A percentile compares a stretch with the other conserved stretches of the same genome.
These are phyloP conservation scores for Lactifluus rugatus DNA, from an alignment of 768 basidiomycete species.

Conservation along the genomic window DNA sequence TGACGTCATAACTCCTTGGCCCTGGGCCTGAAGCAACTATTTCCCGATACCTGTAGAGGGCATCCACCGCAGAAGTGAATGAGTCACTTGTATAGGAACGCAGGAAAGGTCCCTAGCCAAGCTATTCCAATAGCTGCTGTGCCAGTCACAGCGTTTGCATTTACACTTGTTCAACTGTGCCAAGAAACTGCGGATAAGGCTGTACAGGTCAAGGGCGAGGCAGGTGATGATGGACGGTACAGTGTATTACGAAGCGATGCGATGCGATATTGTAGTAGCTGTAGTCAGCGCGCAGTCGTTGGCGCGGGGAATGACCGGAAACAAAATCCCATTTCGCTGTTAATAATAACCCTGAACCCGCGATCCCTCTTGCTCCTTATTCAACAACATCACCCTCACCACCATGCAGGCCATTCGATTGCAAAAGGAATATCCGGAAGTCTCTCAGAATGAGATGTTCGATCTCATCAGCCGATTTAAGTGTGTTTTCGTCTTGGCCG, in stretches of 20 bases:
- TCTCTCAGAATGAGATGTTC: constrained; percentile 89
- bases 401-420: constrained; percentile 76
- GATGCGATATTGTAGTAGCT: no score
- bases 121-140: not conserved
- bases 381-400: not conserved
- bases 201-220: not conserved
- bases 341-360: constrained; percentile 2
- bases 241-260: not conserved
- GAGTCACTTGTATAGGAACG: not conserved
- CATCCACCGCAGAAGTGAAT: not conserved
- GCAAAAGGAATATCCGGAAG: constrained; percentile 87
- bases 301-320: not conserved
- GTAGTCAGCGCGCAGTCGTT: not conserved
- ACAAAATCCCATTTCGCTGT: not conserved
- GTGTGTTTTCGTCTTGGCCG: constrained; percentile 39
- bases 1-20: not conserved
- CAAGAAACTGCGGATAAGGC: not conserved
- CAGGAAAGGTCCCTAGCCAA: no score
- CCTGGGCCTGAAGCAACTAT: not conserved
- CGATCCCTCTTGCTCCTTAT: not conserved
- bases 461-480: constrained; percentile 93
- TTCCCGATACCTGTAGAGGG: not conserved
- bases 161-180: not conserved
- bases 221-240: not conserved
- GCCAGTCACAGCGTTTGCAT: not conserved